phyloP scores from a whole-genome alignment of 495 filamentous ascomycete species.

The Aspergillus taichungensis region DNA sequence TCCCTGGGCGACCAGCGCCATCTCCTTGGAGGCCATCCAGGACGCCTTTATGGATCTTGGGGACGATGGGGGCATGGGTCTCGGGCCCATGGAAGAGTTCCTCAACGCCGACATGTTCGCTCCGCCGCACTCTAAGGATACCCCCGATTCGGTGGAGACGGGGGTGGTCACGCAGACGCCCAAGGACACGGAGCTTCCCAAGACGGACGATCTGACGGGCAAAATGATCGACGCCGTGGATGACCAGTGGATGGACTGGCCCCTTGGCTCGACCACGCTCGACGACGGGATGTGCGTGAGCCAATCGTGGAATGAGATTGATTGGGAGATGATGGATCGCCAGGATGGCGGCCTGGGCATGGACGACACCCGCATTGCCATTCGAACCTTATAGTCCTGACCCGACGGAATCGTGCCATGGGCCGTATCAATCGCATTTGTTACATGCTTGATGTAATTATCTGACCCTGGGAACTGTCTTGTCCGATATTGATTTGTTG shows the following conservation, averaged over 20 bases:
- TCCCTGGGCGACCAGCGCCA: slow-evolving; percentile 34
- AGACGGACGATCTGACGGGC: slow-evolving; percentile 10
- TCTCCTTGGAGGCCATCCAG: slow-evolving; percentile 34
- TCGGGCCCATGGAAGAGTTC: slow-evolving; percentile 33
- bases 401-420: neutral
- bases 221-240: slow-evolving; percentile 14
- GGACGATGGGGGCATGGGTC: slow-evolving; percentile 21
- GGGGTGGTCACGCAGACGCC: slow-evolving; percentile 29
- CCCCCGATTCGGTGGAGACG: slow-evolving; percentile 33
- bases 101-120: slow-evolving; percentile 37
- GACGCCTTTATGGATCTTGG: slow-evolving; percentile 31
- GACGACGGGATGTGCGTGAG: slow-evolving; percentile 15
- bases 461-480: too few species aligned
- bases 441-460: neutral
- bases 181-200: slow-evolving; percentile 20
- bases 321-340: slow-evolving; percentile 25
- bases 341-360: slow-evolving; percentile 15
- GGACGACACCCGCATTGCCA: slow-evolving; percentile 19
- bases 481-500: too few species aligned
- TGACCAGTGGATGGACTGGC: slow-evolving; percentile 27
- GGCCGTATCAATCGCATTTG: neutral
- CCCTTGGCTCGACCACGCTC: slow-evolving; percentile 18
- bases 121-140: slow-evolving; percentile 29
- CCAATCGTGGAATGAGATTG: slow-evolving; percentile 22
- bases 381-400: slow-evolving; percentile 17